These are phyloP conservation scores for Wakefieldia striispora DNA, from an alignment of 768 basidiomycete genomes.

Conservation along the genomic window DNA sequence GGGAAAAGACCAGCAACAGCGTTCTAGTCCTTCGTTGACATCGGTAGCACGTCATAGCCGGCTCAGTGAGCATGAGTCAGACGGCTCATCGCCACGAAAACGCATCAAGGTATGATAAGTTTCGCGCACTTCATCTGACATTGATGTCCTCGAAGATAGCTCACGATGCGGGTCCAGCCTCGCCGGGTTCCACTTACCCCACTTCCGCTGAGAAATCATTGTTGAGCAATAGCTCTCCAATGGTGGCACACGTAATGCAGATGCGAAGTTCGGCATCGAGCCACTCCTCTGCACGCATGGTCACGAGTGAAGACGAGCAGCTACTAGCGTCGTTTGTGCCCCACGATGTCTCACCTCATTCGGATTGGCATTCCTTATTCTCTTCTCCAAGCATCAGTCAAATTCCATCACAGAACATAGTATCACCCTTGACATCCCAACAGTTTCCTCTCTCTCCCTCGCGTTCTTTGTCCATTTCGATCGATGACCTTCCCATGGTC, in stretches of 20 bases:
- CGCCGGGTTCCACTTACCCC: neutral
- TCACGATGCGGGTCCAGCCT: constrained; percentile 6
- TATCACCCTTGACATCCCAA: constrained; percentile 1
- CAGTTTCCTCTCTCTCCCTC: constrained; percentile 2
- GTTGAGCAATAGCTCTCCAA: neutral
- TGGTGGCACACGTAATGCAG: neutral
- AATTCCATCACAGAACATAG: neutral
- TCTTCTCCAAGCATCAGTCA: constrained; percentile 13
- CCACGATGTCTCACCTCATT: constrained; percentile 1
- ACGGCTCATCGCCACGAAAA: constrained; percentile 33
- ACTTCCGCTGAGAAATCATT: neutral
- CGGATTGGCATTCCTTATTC: constrained; percentile 18
- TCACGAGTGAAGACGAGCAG: neutral
- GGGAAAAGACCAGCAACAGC: neutral
- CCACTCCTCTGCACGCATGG: neutral
- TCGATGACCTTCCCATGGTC: constrained; percentile 11
- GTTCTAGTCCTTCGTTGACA: neutral
- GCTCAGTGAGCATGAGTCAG: constrained; percentile 11
- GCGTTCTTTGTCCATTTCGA: constrained; percentile 14
- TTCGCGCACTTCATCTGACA: neutral
- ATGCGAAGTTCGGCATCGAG: neutral
- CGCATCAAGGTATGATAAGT: constrained; percentile 33
- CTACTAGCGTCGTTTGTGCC: neutral
- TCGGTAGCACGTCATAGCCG: neutral
- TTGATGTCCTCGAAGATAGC: constrained; percentile 20